phyloP scores from a whole-genome alignment of 495 filamentous ascomycete species.

The Neurospora sp. region DNA sequence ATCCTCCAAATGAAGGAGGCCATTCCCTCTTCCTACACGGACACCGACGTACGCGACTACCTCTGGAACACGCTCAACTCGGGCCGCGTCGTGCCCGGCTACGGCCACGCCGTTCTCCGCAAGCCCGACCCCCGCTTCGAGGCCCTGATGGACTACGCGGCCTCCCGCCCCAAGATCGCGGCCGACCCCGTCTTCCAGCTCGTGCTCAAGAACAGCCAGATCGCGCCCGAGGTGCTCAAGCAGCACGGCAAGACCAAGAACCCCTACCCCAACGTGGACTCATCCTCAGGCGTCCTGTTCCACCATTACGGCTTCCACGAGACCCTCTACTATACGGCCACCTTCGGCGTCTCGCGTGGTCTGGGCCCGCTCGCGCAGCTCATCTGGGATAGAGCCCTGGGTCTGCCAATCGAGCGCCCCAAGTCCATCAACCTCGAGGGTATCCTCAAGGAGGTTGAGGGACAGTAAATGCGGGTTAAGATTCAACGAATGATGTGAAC shows the following conservation, averaged over 20 bases:
- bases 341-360: constrained; percentile 88
- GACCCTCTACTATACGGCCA: constrained; percentile 94
- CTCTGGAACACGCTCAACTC: constrained; percentile 90
- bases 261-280: constrained; percentile 93
- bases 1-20: constrained; percentile 86
- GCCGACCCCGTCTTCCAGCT: constrained; percentile 85
- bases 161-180: constrained; percentile 71
- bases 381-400: constrained; percentile 91
- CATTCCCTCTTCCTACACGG: constrained; percentile 69
- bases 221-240: constrained; percentile 75
- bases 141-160: constrained; percentile 92
- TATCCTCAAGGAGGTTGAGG: constrained; percentile 50
- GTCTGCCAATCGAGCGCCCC: constrained; percentile 93
- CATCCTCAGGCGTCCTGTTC: constrained; percentile 84
- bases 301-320: constrained; percentile 95
- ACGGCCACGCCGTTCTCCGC: constrained; percentile 95
- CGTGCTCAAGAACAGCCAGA: constrained; percentile 69
- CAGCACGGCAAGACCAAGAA: constrained; percentile 99
- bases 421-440: constrained; percentile 93
- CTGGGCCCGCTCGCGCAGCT: constrained; percentile 87
- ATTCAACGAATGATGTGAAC: not conserved
- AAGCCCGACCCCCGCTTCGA: constrained; percentile 96
- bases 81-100: constrained; percentile 90
- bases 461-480: constrained; percentile 7
- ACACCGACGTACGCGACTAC: constrained; percentile 71